Evolutionary conservation across 495 filamentous ascomycete species (phyloP), one percentile per base, ranked within the genome.

Genomic region (Durotheca rogersii): DNA sequence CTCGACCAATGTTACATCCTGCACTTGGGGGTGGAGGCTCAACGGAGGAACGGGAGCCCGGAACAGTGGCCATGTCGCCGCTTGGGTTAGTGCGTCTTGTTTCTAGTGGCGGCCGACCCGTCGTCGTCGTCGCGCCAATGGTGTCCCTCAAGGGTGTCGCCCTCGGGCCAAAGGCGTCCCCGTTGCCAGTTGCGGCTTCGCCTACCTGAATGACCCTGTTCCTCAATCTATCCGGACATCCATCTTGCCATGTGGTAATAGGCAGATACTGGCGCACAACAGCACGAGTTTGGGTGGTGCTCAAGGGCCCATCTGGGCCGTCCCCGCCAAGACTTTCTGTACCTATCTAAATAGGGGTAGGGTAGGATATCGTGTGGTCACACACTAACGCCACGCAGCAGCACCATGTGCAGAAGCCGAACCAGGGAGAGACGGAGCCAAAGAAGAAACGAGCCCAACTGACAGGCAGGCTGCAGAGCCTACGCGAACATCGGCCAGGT

Each of bases 11-110:
- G 15, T 23, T 25, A 27, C 23, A 34, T 17, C 12, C 47, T 12
- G 15, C 12, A 46, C 33, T 50, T 37, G 31, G n/a, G 10, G 40
- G 50, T 54, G 56, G 56, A 59, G 56, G 56, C 56, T 59, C 56
- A 59, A 59, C 35, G 51, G 42, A 53, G 43, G 45, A 53, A 38
- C 44, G 50, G 44, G 46, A 59, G 48, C 27, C 56, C 50, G 40
- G 40, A 53, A 53, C 40, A 34, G 50, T 54, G 36, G 33, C 47
- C 34, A 53, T 53, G 23, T 50, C 32, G 54, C 54, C 46, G 56
- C 56, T 50, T 47, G 56, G 50, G 45, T 59, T 59, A 54, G 56
- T 50, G 56, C 40, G 34, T 47, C n/a, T 35, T 40, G 44, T 34
- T 53, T 45, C 50, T 40, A 59, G 53, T 46, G 21, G 56, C 17